Percentiles rank a stretch among this genome's conserved stretches.
These are phyloP conservation scores for Uncinocarpus reesii DNA, from an alignment of 2,329 filamentous ascomycete genomes.

Conservation along the genomic window DNA sequence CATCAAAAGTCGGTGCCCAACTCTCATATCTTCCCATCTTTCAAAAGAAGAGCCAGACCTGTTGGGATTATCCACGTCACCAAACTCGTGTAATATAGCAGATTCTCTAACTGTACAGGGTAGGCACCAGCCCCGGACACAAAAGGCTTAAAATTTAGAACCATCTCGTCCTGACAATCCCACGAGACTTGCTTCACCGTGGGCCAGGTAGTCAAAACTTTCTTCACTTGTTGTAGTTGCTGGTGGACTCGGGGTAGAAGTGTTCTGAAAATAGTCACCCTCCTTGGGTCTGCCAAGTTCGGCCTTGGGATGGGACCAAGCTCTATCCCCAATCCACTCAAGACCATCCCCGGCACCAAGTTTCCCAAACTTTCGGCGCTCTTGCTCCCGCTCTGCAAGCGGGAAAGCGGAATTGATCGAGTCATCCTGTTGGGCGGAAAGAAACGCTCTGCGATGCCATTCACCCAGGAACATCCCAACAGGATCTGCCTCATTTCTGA, in stretches of 20 bases:
- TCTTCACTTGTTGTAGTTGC: slow-evolving; percentile 38
- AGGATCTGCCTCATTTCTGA: slow-evolving; percentile 59
- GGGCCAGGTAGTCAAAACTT: slow-evolving; percentile 39
- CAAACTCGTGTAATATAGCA: slow-evolving; percentile 3
- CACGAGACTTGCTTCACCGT: slow-evolving; percentile 36
- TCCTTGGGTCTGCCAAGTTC: slow-evolving; percentile 11
- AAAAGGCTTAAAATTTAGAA: slow-evolving; percentile 1
- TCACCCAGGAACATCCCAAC: slow-evolving; percentile 82
- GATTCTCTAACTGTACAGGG: slow-evolving; percentile 3
- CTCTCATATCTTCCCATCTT: not conserved
- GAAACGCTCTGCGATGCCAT: slow-evolving; percentile 69
- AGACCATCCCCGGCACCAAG: slow-evolving; percentile 31
- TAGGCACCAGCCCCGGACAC: slow-evolving; percentile 1
- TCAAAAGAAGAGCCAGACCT: slow-evolving; percentile 4
- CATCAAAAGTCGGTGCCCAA: slow-evolving; percentile 8
- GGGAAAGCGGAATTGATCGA: slow-evolving; percentile 21
- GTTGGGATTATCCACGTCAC: slow-evolving; percentile 16
- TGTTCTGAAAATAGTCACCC: slow-evolving; percentile 11
- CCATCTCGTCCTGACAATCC: slow-evolving; percentile 7
- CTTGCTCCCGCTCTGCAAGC: slow-evolving; percentile 38
- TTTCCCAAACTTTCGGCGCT: slow-evolving; percentile 22
- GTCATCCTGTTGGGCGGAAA: slow-evolving; percentile 21
- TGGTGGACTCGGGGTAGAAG: slow-evolving; percentile 26
- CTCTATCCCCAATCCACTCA: slow-evolving; percentile 34
- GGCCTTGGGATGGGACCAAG: slow-evolving; percentile 18